Conservation (phyloP, 78 protist species). For the Bigelowiella natans region DNA sequence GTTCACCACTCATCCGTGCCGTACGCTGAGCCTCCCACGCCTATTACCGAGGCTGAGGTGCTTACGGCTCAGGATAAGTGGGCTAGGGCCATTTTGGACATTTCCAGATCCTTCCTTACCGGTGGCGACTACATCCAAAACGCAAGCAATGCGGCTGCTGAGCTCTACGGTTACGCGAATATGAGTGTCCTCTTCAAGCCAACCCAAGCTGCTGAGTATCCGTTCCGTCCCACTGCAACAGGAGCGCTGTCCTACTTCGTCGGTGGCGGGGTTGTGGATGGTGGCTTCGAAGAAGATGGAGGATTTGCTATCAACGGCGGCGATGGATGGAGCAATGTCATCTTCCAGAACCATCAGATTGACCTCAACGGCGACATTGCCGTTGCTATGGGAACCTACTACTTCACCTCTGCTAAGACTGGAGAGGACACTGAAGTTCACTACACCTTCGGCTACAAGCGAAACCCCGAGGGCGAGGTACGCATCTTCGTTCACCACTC, state of each 20-base stretch:
- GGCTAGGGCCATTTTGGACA: not conserved
- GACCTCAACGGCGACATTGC: not conserved
- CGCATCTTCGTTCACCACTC: conserved; percentile 15
- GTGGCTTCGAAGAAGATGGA: not conserved
- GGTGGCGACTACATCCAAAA: not conserved
- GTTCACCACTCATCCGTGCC: conserved; percentile 2
- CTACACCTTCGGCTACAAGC: conserved; percentile 8
- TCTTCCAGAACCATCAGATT: not conserved
- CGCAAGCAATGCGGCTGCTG: not conserved
- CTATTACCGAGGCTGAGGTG: conserved; percentile 9
- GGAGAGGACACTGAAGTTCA: not conserved
- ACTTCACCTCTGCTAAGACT: not conserved
- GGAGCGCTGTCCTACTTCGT: conserved; percentile 1
- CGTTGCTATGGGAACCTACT: not conserved
- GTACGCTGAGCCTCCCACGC: not conserved
- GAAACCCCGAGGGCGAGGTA: not conserved
- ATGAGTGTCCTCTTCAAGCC: not conserved
- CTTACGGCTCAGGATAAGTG: not conserved
- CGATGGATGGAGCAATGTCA: not conserved
- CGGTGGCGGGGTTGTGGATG: not conserved
- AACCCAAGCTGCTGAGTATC: not conserved
- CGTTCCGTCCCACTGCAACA: not conserved
- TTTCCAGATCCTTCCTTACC: not conserved
- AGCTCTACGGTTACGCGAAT: not conserved
- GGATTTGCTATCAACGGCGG: conserved; percentile 11